phyloP scores from a whole-genome alignment of 1,284 basidiomycete species.

The Moesziomyces globuligerus region DNA sequence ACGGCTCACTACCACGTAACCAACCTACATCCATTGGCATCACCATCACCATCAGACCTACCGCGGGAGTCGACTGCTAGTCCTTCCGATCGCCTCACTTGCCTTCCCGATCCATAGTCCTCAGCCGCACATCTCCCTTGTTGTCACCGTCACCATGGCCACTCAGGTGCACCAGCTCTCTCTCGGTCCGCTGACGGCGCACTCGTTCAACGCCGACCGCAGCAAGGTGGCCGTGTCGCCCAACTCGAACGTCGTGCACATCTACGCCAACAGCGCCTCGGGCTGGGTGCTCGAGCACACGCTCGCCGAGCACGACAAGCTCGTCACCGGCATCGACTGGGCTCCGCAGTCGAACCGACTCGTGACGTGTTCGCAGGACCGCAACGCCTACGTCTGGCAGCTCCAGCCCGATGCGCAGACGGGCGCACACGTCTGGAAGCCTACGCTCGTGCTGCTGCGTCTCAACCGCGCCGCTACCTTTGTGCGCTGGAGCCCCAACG shows the following conservation, averaged over 20 bases:
- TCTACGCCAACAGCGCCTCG: slow-evolving; percentile 71
- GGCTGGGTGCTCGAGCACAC: slow-evolving; percentile 81
- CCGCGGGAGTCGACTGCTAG: slow-evolving; percentile 57
- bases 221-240: slow-evolving; percentile 88
- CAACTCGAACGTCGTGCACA: slow-evolving; percentile 88
- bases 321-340: slow-evolving; percentile 98
- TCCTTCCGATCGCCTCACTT: slow-evolving; percentile 30
- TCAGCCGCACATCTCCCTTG: background rate
- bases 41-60: background rate
- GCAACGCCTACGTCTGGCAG: slow-evolving; percentile 99
- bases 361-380: slow-evolving; percentile 96
- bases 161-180: slow-evolving; percentile 73
- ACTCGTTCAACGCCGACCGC: slow-evolving; percentile 91
- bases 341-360: slow-evolving; percentile 94
- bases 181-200: slow-evolving; percentile 84
- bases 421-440: slow-evolving; percentile 80
- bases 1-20: too few species aligned
- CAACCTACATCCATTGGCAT: background rate
- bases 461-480: slow-evolving; percentile 95
- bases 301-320: slow-evolving; percentile 95
- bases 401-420: slow-evolving; percentile 78
- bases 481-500: slow-evolving; percentile 95
- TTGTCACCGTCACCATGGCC: slow-evolving; percentile 33
- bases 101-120: background rate
- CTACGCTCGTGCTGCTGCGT: slow-evolving; percentile 92